Percentiles rank a stretch among this genome's conserved stretches.
Conservation (phyloP, 176 grass and related monocot genomes). For the Carex kokanica region DNA sequence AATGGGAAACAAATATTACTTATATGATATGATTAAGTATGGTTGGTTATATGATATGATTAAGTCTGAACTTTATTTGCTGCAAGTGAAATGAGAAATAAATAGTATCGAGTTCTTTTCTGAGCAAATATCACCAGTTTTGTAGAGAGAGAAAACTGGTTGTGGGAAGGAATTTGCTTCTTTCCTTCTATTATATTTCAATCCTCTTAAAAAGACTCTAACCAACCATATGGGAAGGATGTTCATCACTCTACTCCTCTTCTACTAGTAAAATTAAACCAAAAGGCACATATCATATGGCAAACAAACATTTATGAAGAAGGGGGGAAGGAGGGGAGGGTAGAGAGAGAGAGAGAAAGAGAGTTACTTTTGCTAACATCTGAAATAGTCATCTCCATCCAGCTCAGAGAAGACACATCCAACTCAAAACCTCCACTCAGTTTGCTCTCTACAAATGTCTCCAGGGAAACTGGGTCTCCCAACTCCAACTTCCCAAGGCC, state of each 20-base stretch:
- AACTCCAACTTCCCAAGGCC: slow-evolving; percentile 59
- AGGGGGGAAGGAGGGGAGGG: not conserved
- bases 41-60: not conserved
- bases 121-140: not conserved
- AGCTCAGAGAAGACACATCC: slow-evolving; percentile 66
- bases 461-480: slow-evolving; percentile 58
- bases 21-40: not conserved
- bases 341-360: slow-evolving; percentile 14
- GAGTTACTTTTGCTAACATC: slow-evolving; percentile 68
- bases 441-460: slow-evolving; percentile 36
- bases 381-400: slow-evolving; percentile 78
- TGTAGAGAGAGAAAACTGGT: not conserved
- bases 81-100: slow-evolving; percentile 1
- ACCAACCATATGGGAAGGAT: not conserved
- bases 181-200: not conserved
- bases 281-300: not conserved
- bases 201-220: not conserved
- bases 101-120: not conserved
- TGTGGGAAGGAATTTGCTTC: not conserved
- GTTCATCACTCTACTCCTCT: slow-evolving; percentile 4
- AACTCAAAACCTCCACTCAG: slow-evolving; percentile 46
- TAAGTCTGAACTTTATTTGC: not conserved
- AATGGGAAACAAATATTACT: not conserved
- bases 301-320: not conserved
- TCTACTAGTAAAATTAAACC: not conserved